These are phyloP conservation scores for Oropetium thomaeum DNA, from an alignment of 176 grass and related monocot species.

Conservation along the genomic window DNA sequence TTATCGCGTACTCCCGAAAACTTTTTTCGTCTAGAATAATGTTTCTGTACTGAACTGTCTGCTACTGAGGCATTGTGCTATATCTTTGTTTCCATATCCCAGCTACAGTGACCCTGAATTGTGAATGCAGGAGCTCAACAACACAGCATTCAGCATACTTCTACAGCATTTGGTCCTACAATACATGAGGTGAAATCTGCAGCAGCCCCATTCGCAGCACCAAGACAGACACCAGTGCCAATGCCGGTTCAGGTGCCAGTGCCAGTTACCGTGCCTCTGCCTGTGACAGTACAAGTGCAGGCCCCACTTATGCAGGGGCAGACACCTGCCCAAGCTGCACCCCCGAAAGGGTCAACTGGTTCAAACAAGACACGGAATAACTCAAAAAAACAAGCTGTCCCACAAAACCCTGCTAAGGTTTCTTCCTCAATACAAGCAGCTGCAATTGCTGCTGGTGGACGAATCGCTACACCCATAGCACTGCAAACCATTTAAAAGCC, in stretches of 20 bases:
- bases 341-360: conserved; percentile 36
- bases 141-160: conserved; percentile 33
- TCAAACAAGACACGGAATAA: conserved; percentile 45
- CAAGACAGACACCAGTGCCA: neutral
- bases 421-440: conserved; percentile 69
- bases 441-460: conserved; percentile 86
- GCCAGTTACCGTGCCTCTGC: conserved; percentile 31
- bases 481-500: conserved; percentile 58
- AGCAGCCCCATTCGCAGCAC: conserved; percentile 7
- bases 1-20: neutral
- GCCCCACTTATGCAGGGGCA: conserved; percentile 29
- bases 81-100: conserved; percentile 3
- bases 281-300: conserved; percentile 23
- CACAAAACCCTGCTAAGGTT: conserved; percentile 33
- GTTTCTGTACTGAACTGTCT: neutral
- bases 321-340: conserved; percentile 24
- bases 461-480: conserved; percentile 54
- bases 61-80: conserved; percentile 7
- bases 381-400: conserved; percentile 41
- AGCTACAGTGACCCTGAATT: neutral
- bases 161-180: conserved; percentile 29
- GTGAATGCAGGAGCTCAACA: conserved; percentile 33
- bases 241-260: neutral
- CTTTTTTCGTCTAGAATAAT: neutral
- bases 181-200: conserved; percentile 17